Percentiles rank a stretch among this genome's conserved stretches.
Conservation (phyloP, 2,329 filamentous ascomycete genomes). For the Colletotrichum sp. region DNA sequence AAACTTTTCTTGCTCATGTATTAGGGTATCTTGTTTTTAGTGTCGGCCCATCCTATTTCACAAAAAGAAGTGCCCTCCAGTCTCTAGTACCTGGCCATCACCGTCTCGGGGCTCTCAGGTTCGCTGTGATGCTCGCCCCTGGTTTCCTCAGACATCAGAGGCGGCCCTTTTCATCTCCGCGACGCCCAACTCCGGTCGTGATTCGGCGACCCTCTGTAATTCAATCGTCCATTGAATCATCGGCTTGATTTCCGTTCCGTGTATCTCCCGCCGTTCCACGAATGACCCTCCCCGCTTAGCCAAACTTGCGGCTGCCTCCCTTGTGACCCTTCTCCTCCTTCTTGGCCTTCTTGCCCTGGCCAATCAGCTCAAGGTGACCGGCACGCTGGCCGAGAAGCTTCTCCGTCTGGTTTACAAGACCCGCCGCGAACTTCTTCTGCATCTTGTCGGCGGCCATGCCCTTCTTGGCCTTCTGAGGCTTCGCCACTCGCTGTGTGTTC, state of each 20-base stretch:
- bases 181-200: not conserved
- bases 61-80: not conserved
- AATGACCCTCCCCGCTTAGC: slow-evolving; percentile 36
- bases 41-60: not conserved
- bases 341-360: slow-evolving; percentile 53
- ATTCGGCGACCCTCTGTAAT: not conserved
- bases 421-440: slow-evolving; percentile 59
- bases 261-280: not conserved
- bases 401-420: slow-evolving; percentile 60
- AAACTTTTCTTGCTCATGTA: not conserved
- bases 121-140: not conserved
- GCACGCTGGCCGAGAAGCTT: slow-evolving; percentile 62
- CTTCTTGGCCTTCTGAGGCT: slow-evolving; percentile 50
- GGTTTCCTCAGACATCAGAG: not conserved
- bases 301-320: slow-evolving; percentile 61
- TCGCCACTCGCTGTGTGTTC: slow-evolving; percentile 50
- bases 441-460: slow-evolving; percentile 53
- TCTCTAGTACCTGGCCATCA: not conserved
- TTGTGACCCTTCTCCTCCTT: slow-evolving; percentile 42
- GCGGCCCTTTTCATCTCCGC: not conserved
- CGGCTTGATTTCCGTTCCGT: not conserved
- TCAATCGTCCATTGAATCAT: not conserved
- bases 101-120: not conserved
- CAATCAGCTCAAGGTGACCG: slow-evolving; percentile 64
- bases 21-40: slow-evolving; percentile 9